A percentile compares a stretch with the other conserved stretches of the same genome.
Evolutionary conservation across 2,329 filamentous ascomycete genomes (phyloP).

Genomic region (Botrytis byssoidea): DNA sequence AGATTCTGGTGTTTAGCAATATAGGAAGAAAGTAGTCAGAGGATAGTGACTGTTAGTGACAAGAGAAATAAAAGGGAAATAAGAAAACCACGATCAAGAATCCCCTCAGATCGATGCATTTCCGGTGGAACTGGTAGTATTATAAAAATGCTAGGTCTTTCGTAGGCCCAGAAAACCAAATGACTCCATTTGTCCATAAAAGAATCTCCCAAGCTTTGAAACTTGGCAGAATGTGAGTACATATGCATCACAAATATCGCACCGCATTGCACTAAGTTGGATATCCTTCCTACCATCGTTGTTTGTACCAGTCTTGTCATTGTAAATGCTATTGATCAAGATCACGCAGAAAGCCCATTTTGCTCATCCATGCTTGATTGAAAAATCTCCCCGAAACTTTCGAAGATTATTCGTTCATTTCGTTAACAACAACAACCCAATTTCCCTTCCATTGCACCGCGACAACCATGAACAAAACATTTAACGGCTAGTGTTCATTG

Average conservation of each 20-base stretch:
- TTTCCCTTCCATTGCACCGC: slow-evolving; percentile 19
- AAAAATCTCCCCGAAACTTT: slow-evolving; percentile 19
- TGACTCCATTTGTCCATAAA: slow-evolving; percentile 9
- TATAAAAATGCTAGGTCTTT: slow-evolving; percentile 2
- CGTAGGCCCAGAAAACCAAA: slow-evolving; percentile 11
- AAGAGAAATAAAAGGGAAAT: background rate
- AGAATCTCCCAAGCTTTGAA: background rate
- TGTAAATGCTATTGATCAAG: slow-evolving; percentile 38
- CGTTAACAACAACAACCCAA: slow-evolving; percentile 31
- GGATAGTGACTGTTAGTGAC: background rate
- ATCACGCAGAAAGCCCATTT: slow-evolving; percentile 37
- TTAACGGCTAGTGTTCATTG: slow-evolving; percentile 84
- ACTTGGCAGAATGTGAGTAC: slow-evolving; percentile 2
- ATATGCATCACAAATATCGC: slow-evolving; percentile 15
- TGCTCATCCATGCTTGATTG: slow-evolving; percentile 37
- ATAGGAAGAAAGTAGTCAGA: background rate
- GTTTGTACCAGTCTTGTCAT: slow-evolving; percentile 35
- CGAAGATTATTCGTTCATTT: slow-evolving; percentile 15
- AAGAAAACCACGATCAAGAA: background rate
- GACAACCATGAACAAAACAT: slow-evolving; percentile 23
- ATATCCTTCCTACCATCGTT: background rate
- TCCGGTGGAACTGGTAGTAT: slow-evolving; percentile 4
- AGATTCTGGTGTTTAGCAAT: background rate
- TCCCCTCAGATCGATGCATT: background rate
- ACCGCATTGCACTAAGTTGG: slow-evolving; percentile 8